Conservation (phyloP, 176 grass and related monocot genomes). For the Alopecurus myosuroides region DNA sequence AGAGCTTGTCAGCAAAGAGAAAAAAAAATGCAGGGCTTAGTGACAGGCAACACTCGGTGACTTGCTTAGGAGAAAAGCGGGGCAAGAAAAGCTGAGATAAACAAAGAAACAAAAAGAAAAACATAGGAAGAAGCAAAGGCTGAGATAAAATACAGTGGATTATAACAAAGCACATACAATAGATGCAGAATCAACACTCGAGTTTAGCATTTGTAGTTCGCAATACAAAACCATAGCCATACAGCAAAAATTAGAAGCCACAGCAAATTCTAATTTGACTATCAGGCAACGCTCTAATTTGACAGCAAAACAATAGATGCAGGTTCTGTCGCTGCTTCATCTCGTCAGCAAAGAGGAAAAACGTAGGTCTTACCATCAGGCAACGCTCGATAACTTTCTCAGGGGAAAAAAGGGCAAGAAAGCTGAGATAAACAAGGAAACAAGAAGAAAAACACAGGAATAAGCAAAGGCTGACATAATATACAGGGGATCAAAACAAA, state of each 20-base stretch:
- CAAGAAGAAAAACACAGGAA: background rate
- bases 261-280: too few relatives aligned
- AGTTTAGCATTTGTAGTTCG: too few relatives aligned
- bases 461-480: background rate
- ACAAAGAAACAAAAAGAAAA: background rate
- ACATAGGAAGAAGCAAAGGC: background rate
- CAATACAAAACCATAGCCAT: too few relatives aligned
- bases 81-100: background rate
- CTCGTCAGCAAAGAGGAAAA: background rate
- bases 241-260: too few relatives aligned
- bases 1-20: background rate
- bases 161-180: background rate
- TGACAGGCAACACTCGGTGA: background rate
- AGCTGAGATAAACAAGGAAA: background rate
- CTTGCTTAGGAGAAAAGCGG: background rate
- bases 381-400: background rate
- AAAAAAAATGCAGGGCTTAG: background rate
- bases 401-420: background rate
- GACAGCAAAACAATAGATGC: too few relatives aligned
- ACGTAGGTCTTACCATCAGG: background rate
- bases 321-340: too few relatives aligned
- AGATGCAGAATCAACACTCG: background rate
- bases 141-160: background rate
- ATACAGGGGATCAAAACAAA: background rate
- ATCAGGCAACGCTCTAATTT: too few relatives aligned